Conservation (phyloP, 106 monocot genomes). For the Dactylorhiza incarnata region DNA sequence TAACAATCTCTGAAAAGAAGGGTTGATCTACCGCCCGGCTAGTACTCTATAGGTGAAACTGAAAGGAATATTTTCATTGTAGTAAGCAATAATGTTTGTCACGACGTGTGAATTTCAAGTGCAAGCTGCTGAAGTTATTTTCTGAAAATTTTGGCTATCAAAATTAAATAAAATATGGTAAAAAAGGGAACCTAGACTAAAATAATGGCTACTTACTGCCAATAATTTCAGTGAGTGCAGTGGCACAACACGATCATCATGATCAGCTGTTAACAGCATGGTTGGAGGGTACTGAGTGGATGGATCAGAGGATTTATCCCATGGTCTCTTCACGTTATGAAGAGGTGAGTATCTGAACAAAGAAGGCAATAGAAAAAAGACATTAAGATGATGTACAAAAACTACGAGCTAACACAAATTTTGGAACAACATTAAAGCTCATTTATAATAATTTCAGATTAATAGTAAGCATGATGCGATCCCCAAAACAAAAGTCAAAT, state of each 20-base stretch:
- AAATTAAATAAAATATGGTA: background rate
- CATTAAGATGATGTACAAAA: background rate
- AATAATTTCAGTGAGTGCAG: constrained; percentile 87
- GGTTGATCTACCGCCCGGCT: too few relatives aligned
- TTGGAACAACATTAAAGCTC: background rate
- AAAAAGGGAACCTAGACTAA: background rate
- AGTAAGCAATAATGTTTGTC: too few relatives aligned
- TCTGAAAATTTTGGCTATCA: background rate
- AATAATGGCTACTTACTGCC: constrained; percentile 57
- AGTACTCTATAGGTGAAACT: too few relatives aligned
- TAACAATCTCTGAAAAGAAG: too few relatives aligned
- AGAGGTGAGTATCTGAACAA: constrained; percentile 84
- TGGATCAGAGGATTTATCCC: constrained; percentile 37
- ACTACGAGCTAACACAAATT: background rate
- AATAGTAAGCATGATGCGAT: background rate
- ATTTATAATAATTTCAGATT: background rate
- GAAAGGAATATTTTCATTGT: too few relatives aligned
- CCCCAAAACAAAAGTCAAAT: background rate
- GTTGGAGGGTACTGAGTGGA: constrained; percentile 81
- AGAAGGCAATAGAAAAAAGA: background rate
- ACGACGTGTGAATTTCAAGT: too few relatives aligned
- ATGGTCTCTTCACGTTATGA: constrained; percentile 85
- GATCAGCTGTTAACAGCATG: constrained; percentile 90
- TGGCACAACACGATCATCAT: constrained; percentile 96
- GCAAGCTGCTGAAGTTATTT: background rate